These are phyloP conservation scores for Beverwykella pulmonaria DNA, from an alignment of 495 filamentous ascomycete species.

Conservation along the genomic window DNA sequence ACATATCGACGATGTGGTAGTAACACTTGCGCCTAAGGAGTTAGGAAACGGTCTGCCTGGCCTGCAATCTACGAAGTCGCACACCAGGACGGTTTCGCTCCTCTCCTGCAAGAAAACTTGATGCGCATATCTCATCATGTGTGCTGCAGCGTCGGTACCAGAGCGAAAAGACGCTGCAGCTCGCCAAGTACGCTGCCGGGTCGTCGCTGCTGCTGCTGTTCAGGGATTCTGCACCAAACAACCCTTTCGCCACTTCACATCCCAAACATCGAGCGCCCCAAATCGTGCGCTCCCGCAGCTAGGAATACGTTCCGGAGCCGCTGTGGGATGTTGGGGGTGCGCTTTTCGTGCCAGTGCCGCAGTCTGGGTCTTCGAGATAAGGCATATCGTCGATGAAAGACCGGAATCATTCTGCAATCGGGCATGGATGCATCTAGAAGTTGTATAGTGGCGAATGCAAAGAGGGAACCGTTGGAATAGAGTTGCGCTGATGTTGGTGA, in stretches of 20 bases:
- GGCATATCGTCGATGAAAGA: too few species aligned
- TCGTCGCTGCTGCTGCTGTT: neutral
- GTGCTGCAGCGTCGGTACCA: constrained; percentile 6
- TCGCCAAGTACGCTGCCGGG: neutral
- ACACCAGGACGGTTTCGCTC: neutral
- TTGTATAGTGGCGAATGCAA: neutral
- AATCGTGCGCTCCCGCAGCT: neutral
- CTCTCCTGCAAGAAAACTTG: neutral
- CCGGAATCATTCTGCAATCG: neutral
- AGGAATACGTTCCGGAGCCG: neutral
- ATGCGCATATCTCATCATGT: neutral
- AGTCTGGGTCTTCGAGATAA: too few species aligned
- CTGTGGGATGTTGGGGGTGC: too few species aligned
- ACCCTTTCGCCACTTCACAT: neutral
- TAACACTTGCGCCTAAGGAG: too few species aligned
- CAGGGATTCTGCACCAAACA: neutral
- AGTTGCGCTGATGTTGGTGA: neutral
- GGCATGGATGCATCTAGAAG: neutral
- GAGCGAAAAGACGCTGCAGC: neutral
- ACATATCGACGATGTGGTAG: too few species aligned
- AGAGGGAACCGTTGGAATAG: neutral
- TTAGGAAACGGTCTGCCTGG: too few species aligned
- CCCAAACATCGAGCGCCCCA: neutral
- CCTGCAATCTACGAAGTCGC: neutral
- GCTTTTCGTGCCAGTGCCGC: neutral